A percentile compares a stretch with the other conserved stretches of the same genome.
Conservation (phyloP, 2,329 filamentous ascomycete species). For the Colletotrichum falcatum region DNA sequence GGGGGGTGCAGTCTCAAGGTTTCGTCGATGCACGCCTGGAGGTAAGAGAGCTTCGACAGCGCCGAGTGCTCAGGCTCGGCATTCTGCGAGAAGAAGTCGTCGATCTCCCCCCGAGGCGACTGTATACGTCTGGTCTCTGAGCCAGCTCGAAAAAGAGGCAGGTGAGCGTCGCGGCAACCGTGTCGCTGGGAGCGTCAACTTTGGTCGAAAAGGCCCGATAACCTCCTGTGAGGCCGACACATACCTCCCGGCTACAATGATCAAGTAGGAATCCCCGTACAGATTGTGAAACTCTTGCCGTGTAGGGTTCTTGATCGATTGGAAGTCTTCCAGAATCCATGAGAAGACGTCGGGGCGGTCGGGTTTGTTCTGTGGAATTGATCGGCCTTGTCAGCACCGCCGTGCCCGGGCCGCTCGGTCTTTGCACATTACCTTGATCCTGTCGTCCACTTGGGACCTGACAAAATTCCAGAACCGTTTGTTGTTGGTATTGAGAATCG, state of each 20-base stretch:
- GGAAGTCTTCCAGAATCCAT: constrained; percentile 48
- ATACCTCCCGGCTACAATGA: constrained; percentile 50
- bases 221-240: not conserved
- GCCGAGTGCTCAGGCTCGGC: constrained; percentile 38
- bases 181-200: constrained; percentile 35
- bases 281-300: constrained; percentile 45
- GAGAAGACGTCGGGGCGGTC: constrained; percentile 49
- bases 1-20: constrained; percentile 53
- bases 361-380: constrained; percentile 34
- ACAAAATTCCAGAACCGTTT: constrained; percentile 43
- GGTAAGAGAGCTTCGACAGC: constrained; percentile 45
- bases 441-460: constrained; percentile 33
- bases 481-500: constrained; percentile 42
- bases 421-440: constrained; percentile 31
- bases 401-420: not conserved
- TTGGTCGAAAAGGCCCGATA: not conserved
- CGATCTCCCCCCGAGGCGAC: constrained; percentile 35
- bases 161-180: constrained; percentile 38
- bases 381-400: not conserved
- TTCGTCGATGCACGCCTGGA: constrained; percentile 56
- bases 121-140: constrained; percentile 15
- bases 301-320: constrained; percentile 40
- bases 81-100: constrained; percentile 40
- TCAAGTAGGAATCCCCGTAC: constrained; percentile 47
- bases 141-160: constrained; percentile 41